Conservation (phyloP, 2,329 filamentous ascomycete species). For the Chaetothyriales sp. region DNA sequence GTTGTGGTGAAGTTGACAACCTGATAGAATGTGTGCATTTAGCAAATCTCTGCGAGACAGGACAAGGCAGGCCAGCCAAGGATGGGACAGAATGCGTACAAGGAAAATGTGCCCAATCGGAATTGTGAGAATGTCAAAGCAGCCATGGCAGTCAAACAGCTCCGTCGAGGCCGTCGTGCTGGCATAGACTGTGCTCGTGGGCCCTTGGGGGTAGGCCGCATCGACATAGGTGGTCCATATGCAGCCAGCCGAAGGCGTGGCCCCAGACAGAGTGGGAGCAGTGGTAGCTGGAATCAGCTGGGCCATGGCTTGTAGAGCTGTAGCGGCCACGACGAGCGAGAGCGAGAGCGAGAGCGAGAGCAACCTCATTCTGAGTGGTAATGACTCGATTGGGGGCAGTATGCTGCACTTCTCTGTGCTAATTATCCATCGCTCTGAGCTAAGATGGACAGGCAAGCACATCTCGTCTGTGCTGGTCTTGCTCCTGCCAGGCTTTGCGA, state of each 20-base stretch:
- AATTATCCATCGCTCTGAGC: too few species aligned
- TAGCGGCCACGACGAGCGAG: too few species aligned
- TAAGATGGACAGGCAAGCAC: too few species aligned
- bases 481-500: too few species aligned
- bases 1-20: conserved; percentile 1
- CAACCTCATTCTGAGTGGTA: too few species aligned
- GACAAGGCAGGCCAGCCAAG: too few species aligned
- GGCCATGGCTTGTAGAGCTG: too few species aligned
- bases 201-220: conserved; percentile 8
- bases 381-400: too few species aligned
- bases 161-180: conserved; percentile 22
- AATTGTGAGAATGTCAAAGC: conserved; percentile 24
- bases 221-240: conserved; percentile 8
- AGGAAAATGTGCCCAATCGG: conserved; percentile 6
- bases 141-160: conserved; percentile 10
- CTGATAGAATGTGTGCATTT: background rate
- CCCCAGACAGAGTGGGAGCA: background rate
- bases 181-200: conserved; percentile 12
- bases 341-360: too few species aligned
- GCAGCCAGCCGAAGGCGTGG: background rate
- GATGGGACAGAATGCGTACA: conserved; percentile 1
- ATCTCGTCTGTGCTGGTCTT: too few species aligned
- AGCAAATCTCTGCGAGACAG: too few species aligned
- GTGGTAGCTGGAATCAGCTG: background rate
- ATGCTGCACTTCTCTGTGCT: too few species aligned